These are phyloP conservation scores for Pholiota molesta DNA, from an alignment of 768 basidiomycete species.

Conservation along the genomic window DNA sequence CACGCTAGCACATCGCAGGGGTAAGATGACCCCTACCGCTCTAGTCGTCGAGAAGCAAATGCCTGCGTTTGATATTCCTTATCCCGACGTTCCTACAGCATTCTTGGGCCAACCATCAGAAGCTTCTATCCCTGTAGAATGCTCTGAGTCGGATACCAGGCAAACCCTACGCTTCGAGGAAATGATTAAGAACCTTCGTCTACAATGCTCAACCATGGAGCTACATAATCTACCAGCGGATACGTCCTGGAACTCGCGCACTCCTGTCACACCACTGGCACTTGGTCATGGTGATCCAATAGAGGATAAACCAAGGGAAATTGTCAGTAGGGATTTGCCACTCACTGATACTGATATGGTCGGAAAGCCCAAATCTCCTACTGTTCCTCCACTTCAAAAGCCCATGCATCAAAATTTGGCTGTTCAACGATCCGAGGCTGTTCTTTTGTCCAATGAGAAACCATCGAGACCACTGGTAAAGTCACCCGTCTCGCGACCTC, in stretches of 20 bases:
- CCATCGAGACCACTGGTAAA: not conserved
- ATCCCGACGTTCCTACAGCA: slow-evolving; percentile 47
- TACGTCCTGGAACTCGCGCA: slow-evolving; percentile 23
- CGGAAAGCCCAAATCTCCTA: not conserved
- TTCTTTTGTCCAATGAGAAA: not conserved
- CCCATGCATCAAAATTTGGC: not conserved
- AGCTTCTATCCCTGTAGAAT: slow-evolving; percentile 33
- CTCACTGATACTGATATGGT: not conserved
- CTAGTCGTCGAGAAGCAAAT: slow-evolving; percentile 25
- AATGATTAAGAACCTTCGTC: slow-evolving; percentile 48
- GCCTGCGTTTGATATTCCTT: slow-evolving; percentile 25
- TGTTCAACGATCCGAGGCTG: not conserved
- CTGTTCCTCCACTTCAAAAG: too few species aligned
- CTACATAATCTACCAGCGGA: slow-evolving; percentile 19
- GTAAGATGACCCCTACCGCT: slow-evolving; percentile 36
- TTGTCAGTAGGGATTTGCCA: not conserved
- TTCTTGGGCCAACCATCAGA: slow-evolving; percentile 44
- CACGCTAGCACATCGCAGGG: slow-evolving; percentile 39
- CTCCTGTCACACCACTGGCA: slow-evolving; percentile 4
- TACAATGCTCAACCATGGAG: slow-evolving; percentile 34
- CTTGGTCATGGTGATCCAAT: not conserved
- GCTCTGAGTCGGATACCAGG: slow-evolving; percentile 4
- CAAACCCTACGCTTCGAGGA: slow-evolving; percentile 33
- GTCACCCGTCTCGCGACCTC: slow-evolving; percentile 1
- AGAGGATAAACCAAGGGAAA: not conserved